phyloP scores from a whole-genome alignment of 352 stramenopile genomes.

The Globisporangium cederbergense region DNA sequence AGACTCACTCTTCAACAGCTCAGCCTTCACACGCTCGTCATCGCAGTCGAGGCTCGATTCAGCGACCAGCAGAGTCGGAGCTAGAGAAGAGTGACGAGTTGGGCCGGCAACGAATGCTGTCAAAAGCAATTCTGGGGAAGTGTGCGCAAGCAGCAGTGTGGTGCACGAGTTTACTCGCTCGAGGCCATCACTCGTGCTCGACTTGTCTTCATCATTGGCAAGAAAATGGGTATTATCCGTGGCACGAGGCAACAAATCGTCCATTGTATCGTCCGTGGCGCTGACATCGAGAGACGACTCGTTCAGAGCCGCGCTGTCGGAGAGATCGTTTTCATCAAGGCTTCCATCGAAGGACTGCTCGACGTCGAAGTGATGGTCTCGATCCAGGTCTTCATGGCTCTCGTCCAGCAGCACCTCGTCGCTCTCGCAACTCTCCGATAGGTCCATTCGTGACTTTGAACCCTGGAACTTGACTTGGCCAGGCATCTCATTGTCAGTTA shows the following conservation, averaged over 20 bases:
- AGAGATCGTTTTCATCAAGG: slow-evolving; percentile 3
- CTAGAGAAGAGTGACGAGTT: background rate
- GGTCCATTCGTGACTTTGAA: background rate
- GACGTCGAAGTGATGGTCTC: slow-evolving; percentile 3
- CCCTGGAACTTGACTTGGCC: background rate
- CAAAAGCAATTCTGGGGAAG: background rate
- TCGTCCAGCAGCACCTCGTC: slow-evolving; percentile 2
- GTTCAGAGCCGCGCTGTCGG: background rate
- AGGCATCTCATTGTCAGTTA: background rate
- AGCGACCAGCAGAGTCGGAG: too few species aligned
- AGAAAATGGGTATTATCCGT: background rate
- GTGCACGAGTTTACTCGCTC: background rate
- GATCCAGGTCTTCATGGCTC: background rate
- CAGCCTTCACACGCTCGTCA: background rate
- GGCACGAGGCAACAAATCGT: background rate
- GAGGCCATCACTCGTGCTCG: background rate
- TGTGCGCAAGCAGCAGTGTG: background rate
- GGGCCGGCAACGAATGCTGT: slow-evolving; percentile 1
- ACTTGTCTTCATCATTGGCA: background rate
- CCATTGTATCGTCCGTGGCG: background rate
- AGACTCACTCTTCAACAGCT: background rate
- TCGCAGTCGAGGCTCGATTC: background rate
- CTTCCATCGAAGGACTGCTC: slow-evolving; percentile 6
- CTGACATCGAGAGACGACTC: background rate
- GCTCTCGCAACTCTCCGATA: slow-evolving; percentile 9